Conservation (phyloP, 306 rosid genomes). For the Prunus salicina region DNA sequence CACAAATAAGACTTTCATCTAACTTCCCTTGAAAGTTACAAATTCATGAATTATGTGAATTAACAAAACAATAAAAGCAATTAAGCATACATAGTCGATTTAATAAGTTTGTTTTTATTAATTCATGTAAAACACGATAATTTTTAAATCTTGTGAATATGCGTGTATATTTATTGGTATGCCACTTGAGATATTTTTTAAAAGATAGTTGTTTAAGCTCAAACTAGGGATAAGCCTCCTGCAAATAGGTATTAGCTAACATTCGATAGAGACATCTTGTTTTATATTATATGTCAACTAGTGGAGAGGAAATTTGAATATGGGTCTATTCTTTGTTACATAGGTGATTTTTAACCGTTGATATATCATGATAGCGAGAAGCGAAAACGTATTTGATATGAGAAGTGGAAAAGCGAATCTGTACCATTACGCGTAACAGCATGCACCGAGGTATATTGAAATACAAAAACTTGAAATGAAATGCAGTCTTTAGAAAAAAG, state of each 20-base stretch:
- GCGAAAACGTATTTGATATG: no score
- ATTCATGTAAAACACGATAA: neutral
- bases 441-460: no score
- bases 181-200: neutral
- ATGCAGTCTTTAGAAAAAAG: no score
- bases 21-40: neutral
- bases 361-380: rapidly evolving
- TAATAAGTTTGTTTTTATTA: neutral
- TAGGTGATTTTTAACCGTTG: no score
- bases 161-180: neutral
- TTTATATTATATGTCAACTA: neutral
- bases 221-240: neutral
- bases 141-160: neutral
- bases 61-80: neutral
- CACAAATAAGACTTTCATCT: neutral
- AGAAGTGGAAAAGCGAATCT: no score
- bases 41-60: neutral
- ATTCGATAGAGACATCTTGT: neutral
- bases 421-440: no score
- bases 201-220: neutral
- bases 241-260: no score
- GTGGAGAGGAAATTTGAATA: neutral
- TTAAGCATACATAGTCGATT: neutral
- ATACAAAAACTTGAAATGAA: no score
- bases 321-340: no score